Evolutionary conservation across 2,329 filamentous ascomycete genomes (phyloP), one percentile per base, ranked within the genome.

Genomic region (Ilyonectria sp.): DNA sequence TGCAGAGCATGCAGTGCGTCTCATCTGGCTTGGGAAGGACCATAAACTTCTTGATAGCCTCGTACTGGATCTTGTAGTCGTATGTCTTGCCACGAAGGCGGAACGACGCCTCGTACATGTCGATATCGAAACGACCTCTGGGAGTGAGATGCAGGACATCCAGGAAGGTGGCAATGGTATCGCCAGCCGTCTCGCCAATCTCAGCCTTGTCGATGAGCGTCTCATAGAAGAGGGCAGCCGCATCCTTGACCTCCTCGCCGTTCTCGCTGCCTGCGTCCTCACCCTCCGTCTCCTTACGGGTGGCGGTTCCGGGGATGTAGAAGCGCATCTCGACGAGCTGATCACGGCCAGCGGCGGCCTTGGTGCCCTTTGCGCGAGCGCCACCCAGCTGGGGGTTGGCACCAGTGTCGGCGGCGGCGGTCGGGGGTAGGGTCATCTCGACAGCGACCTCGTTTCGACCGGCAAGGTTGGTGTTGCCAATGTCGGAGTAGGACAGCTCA

Each of bases 61-160:
- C 94, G 83, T 98, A 99, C 81, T 98, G 94, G 73, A 99, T 98
- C 89, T 99, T 99, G 90, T 99, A 99, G 85, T 99, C 97, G 86
- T 99, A 99, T 26, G 96, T 99, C 85, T 99, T 99, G 77, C 96
- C 96, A 72, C 96, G 95, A 69, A 99, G 89, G 70, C 96, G 93
- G 88, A 99, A 98, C 2, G 96, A 98, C 17, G 91, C 92, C 82
- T 98, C 96, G 88, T 99, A 99, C 93, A 99, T 97, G 82, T 99
- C 96, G 84, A 99, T 97, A 81, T 98, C 96, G 87, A 99, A 99
- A 74, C 96, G 95, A 81, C 96, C 97, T 93, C 96, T 94, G 71
- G 96, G 96, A 13, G 96, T 99, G 78, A 99, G 93, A 85, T 99
- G 97, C 60, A 99, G 86, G 68, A 98, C 93, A 82, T 99, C 96